phyloP scores from a whole-genome alignment of 164 flowering plant genomes.

The Tetracentron sinense region DNA sequence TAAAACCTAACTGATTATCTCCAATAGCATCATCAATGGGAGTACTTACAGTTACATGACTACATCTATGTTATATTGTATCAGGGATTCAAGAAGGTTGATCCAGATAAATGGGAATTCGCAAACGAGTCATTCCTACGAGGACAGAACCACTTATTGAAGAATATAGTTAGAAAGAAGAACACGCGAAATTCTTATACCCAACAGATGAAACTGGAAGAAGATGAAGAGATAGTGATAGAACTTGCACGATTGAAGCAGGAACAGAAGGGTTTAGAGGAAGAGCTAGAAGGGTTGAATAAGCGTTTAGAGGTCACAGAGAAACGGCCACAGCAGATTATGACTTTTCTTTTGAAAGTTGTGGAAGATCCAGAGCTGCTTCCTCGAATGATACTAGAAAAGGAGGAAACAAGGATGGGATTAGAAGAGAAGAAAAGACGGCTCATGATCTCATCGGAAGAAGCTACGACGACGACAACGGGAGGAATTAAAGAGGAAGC shows the following conservation, averaged over 20 bases:
- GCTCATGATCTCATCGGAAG: conserved; percentile 15
- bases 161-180: conserved; percentile 53
- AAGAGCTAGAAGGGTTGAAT: conserved; percentile 55
- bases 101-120: conserved; percentile 86
- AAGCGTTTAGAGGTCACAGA: conserved; percentile 69
- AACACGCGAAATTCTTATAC: background rate
- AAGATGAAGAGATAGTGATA: conserved; percentile 24
- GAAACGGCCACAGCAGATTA: conserved; percentile 79
- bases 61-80: background rate
- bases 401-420: conserved; percentile 26
- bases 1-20: background rate
- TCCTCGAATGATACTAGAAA: conserved; percentile 46
- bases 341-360: conserved; percentile 71
- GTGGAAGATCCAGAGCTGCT: conserved; percentile 66
- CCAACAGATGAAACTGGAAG: background rate
- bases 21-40: background rate
- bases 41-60: too few species aligned
- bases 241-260: conserved; percentile 57
- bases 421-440: conserved; percentile 39
- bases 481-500: background rate
- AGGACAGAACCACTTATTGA: conserved; percentile 64
- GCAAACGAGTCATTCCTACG: conserved; percentile 80
- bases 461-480: conserved; percentile 12
- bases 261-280: conserved; percentile 57
- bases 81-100: conserved; percentile 82